phyloP scores from a whole-genome alignment of 495 filamentous ascomycete genomes.

The Lasiosphaeriaceae sp. region DNA sequence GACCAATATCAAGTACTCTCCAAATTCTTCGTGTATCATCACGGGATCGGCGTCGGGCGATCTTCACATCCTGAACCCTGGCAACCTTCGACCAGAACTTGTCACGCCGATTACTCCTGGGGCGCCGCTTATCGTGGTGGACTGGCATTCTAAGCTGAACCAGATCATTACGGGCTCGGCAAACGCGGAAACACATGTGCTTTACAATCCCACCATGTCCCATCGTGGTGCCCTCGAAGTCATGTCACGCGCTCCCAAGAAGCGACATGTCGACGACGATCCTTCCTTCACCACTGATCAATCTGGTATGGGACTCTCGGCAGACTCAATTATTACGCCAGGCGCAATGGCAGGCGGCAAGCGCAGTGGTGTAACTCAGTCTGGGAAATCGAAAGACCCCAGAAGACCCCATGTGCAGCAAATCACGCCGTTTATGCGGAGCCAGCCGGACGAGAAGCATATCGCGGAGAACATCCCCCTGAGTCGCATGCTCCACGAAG shows the following conservation, averaged over 20 bases:
- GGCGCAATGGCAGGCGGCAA: conserved; percentile 47
- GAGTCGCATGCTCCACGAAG: conserved; percentile 94
- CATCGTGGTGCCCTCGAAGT: conserved; percentile 77
- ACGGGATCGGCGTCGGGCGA: conserved; percentile 84
- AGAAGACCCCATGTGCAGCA: conserved; percentile 75
- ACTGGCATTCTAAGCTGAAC: conserved; percentile 93
- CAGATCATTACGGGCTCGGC: conserved; percentile 93
- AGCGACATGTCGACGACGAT: conserved; percentile 91
- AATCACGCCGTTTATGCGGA: conserved; percentile 88
- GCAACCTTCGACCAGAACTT: conserved; percentile 77
- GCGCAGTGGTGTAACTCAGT: conserved; percentile 64
- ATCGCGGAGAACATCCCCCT: conserved; percentile 83
- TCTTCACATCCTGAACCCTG: conserved; percentile 89
- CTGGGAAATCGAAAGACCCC: conserved; percentile 75
- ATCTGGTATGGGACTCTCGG: conserved; percentile 69
- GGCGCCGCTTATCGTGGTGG: conserved; percentile 73
- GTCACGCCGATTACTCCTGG: conserved; percentile 81
- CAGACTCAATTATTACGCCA: conserved; percentile 73
- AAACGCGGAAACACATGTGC: conserved; percentile 80
- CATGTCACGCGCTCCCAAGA: conserved; percentile 91
- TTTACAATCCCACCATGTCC: conserved; percentile 84
- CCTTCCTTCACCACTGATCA: conserved; percentile 79
- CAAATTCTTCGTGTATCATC: conserved; percentile 73
- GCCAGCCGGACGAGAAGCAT: conserved; percentile 84
- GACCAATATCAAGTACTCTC: conserved; percentile 84